These are phyloP conservation scores for Psilocybe tampanensis DNA, from an alignment of 768 basidiomycete species.

Conservation along the genomic window DNA sequence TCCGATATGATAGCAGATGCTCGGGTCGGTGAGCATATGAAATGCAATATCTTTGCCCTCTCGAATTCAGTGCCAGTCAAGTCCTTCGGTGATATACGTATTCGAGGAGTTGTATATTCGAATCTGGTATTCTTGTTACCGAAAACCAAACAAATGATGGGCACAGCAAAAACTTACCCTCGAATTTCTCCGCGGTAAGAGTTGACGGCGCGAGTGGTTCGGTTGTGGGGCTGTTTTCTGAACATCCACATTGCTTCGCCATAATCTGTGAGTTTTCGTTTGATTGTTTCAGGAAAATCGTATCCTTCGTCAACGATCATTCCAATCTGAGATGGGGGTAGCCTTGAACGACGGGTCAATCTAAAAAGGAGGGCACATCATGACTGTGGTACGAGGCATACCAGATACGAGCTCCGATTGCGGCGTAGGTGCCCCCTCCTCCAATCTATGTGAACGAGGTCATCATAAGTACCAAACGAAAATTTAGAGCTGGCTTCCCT, in stretches of 20 bases:
- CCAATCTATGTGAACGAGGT: constrained; percentile 62
- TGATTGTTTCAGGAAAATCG: constrained; percentile 70
- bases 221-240: constrained; percentile 52
- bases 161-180: constrained; percentile 44
- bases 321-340: constrained; percentile 63
- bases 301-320: constrained; percentile 85
- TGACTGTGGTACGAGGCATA: constrained; percentile 23
- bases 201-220: constrained; percentile 78
- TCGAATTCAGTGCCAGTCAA: constrained; percentile 54
- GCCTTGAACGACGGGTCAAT: constrained; percentile 41
- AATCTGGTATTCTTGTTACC: constrained; percentile 50
- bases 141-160: not conserved
- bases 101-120: constrained; percentile 72
- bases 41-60: constrained; percentile 65
- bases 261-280: constrained; percentile 56
- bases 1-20: constrained; percentile 70
- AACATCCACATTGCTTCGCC: constrained; percentile 81
- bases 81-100: constrained; percentile 73
- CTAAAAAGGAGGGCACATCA: not conserved
- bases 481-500: constrained; percentile 40
- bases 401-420: constrained; percentile 85
- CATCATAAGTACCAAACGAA: constrained; percentile 4
- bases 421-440: constrained; percentile 85
- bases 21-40: constrained; percentile 81
- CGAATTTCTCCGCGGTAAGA: constrained; percentile 73